A percentile compares a stretch with the other conserved stretches of the same genome.
These are phyloP conservation scores for Colletotrichum tropicale DNA, from an alignment of 2,329 filamentous ascomycete genomes.

Conservation along the genomic window DNA sequence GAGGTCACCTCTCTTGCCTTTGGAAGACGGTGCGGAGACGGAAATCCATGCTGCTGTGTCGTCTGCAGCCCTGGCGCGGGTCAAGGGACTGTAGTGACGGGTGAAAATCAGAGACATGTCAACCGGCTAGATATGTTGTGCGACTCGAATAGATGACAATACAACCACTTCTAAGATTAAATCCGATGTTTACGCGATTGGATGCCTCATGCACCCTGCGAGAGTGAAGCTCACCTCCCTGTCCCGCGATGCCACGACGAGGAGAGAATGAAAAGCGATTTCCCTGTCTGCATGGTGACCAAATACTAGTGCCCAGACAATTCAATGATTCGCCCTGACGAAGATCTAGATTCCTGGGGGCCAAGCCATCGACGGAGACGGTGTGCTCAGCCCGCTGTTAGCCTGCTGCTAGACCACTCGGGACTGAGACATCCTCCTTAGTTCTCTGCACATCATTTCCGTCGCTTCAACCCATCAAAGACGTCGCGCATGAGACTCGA, in stretches of 20 bases:
- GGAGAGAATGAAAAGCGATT: not conserved
- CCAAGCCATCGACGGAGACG: not conserved
- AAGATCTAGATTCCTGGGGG: not conserved
- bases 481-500: not conserved
- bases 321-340: not conserved
- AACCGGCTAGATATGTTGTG: not conserved
- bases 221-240: not conserved
- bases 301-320: not conserved
- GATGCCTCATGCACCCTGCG: not conserved
- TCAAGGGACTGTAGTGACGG: not conserved
- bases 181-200: not conserved
- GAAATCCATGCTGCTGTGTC: constrained; percentile 47
- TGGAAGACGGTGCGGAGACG: constrained; percentile 43
- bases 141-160: not conserved
- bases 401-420: not conserved
- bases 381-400: not conserved
- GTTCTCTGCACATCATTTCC: not conserved
- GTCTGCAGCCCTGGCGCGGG: constrained; percentile 24
- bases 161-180: not conserved
- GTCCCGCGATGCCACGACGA: not conserved
- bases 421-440: not conserved
- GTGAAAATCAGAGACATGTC: not conserved
- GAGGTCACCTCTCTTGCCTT: constrained; percentile 49
- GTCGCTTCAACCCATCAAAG: not conserved
- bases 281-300: not conserved